Conservation (phyloP, 257 asterid species). For the Cinchona pubescens region DNA sequence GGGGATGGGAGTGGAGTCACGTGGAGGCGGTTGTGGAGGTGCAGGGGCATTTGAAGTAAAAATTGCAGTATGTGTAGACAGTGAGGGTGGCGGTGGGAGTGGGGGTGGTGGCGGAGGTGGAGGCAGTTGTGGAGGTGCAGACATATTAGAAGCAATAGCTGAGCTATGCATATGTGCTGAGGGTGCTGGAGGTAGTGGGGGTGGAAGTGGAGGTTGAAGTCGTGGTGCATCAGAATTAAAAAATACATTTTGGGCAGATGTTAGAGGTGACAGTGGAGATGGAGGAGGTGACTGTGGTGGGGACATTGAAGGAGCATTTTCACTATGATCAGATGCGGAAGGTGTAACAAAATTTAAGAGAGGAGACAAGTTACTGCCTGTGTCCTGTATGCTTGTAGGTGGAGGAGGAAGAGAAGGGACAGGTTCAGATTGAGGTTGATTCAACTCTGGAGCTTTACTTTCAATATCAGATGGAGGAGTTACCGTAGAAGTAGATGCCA, state of each 20-base stretch:
- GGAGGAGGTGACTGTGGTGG: conserved; percentile 26
- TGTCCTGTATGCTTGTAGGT: conserved; percentile 7
- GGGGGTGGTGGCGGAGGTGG: conserved; percentile 19
- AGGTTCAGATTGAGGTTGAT: conserved; percentile 24
- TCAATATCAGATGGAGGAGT: conserved; percentile 31
- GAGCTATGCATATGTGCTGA: conserved; percentile 18
- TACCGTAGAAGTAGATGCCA: conserved; percentile 29
- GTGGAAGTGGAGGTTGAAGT: conserved; percentile 15
- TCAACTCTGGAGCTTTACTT: conserved; percentile 34
- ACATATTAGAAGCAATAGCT: conserved; percentile 1
- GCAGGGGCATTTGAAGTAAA: conserved; percentile 12
- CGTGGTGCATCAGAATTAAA: conserved; percentile 19
- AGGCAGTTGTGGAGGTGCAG: conserved; percentile 30
- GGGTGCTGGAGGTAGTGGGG: conserved; percentile 22
- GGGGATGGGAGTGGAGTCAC: conserved; percentile 21
- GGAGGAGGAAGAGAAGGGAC: conserved; percentile 20
- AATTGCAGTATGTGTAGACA: conserved; percentile 15
- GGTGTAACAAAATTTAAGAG: neutral
- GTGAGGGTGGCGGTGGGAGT: conserved; percentile 31
- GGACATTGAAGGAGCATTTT: conserved; percentile 12
- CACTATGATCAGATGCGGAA: conserved; percentile 6
- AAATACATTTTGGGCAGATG: conserved; percentile 6
- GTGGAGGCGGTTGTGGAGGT: conserved; percentile 28
- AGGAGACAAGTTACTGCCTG: conserved; percentile 9
- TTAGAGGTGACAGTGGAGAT: conserved; percentile 24